Percentiles rank a stretch among this genome's conserved stretches.
Evolutionary conservation across 2,329 filamentous ascomycete species (phyloP).

Genomic region (Botryotinia globosa): DNA sequence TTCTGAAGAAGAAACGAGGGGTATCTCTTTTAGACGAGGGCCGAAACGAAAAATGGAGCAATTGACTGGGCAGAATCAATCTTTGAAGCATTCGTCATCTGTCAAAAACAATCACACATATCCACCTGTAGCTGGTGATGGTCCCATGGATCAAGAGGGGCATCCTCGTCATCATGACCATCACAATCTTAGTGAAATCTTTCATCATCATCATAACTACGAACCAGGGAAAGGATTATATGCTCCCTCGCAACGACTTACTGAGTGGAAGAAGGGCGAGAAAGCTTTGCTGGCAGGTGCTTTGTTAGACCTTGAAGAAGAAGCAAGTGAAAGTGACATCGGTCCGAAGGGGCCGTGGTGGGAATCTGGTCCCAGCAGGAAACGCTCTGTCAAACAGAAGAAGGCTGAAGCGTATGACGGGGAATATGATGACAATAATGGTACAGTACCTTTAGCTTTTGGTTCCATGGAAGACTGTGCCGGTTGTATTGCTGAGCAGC

Average conservation of each 20-base stretch:
- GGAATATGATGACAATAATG: conserved; percentile 62
- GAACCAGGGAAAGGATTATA: conserved; percentile 54
- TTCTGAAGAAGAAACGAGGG: conserved; percentile 16
- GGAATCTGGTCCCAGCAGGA: conserved; percentile 46
- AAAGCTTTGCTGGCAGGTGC: conserved; percentile 58
- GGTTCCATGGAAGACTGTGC: conserved; percentile 23
- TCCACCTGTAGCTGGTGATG: conserved; percentile 23
- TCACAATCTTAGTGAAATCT: conserved; percentile 32
- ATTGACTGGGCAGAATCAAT: conserved; percentile 31
- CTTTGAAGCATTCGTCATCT: conserved; percentile 20
- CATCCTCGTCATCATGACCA: conserved; percentile 34
- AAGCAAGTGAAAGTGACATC: conserved; percentile 43
- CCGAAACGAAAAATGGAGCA: conserved; percentile 35
- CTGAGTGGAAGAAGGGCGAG: conserved; percentile 71
- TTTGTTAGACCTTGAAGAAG: conserved; percentile 57
- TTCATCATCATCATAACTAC: conserved; percentile 36
- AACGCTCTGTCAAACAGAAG: conserved; percentile 39
- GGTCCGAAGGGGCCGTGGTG: conserved; percentile 74
- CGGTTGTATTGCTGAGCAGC: conserved; percentile 25
- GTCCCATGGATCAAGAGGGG: neutral
- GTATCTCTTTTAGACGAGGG: conserved; percentile 31
- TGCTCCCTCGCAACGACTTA: conserved; percentile 56
- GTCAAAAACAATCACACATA: conserved; percentile 23
- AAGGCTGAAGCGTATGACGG: conserved; percentile 64
- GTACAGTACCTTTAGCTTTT: conserved; percentile 40